Conservation (phyloP, 140 eudicot genomes). For the Cichorium intybus region DNA sequence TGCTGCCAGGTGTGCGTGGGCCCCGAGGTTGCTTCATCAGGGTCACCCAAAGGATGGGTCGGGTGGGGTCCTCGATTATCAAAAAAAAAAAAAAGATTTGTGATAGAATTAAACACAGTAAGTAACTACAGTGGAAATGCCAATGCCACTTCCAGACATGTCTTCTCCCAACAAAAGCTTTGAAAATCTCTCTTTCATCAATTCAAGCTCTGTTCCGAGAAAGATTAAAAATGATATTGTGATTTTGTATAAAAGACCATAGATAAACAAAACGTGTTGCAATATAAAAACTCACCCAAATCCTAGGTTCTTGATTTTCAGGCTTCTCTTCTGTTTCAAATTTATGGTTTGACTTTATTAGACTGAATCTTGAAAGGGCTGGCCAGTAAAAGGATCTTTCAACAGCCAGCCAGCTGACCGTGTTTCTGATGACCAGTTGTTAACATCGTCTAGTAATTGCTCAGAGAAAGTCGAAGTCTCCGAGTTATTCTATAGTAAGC, state of each 20-base stretch:
- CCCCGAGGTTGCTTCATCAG: too few species aligned
- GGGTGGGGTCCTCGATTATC: too few species aligned
- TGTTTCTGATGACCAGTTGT: conserved; percentile 49
- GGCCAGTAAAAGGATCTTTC: conserved; percentile 54
- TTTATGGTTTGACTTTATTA: conserved; percentile 37
- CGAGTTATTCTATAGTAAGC: conserved; percentile 62
- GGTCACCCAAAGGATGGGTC: too few species aligned
- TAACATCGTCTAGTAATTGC: conserved; percentile 45
- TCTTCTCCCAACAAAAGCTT: conserved; percentile 91
- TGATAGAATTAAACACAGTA: too few species aligned
- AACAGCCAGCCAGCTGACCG: conserved; percentile 50
- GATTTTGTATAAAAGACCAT: background rate
- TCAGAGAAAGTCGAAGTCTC: conserved; percentile 76
- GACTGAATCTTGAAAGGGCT: conserved; percentile 57
- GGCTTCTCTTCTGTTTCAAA: conserved; percentile 37
- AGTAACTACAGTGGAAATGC: conserved; percentile 83
- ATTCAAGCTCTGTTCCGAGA: conserved; percentile 57
- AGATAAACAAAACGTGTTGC: background rate
- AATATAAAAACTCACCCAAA: conserved; percentile 47
- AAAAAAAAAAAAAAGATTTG: too few species aligned
- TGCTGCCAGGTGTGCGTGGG: too few species aligned
- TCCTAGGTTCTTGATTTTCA: conserved; percentile 47
- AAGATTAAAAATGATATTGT: background rate
- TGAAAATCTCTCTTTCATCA: conserved; percentile 97
- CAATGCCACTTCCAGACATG: conserved; percentile 97